A percentile compares a stretch with the other conserved stretches of the same genome.
phyloP scores from a whole-genome alignment of 352 stramenopile genomes.

The Phytophthora pluvialis region DNA sequence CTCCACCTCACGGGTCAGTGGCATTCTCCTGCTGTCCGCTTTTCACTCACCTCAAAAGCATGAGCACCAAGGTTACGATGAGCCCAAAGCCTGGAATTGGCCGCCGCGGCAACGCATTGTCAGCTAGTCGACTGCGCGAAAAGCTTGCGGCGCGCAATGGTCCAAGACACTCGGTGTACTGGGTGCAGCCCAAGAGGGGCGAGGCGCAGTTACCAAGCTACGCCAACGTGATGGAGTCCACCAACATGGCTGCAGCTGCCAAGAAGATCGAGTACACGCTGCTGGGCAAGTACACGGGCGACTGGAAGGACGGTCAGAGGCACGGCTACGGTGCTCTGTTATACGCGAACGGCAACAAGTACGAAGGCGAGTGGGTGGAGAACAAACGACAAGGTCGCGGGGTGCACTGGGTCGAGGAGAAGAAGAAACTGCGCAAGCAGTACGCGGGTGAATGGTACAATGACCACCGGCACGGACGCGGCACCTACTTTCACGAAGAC shows the following conservation, averaged over 20 bases:
- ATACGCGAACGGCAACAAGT: conserved; percentile 92
- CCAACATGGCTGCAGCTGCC: conserved; percentile 43
- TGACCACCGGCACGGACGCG: conserved; percentile 77
- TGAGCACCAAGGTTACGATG: conserved; percentile 26
- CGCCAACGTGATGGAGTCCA: conserved; percentile 43
- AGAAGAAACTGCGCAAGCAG: conserved; percentile 78
- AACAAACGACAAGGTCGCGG: conserved; percentile 84
- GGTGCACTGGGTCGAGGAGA: conserved; percentile 84
- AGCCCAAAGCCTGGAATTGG: conserved; percentile 8
- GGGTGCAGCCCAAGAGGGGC: conserved; percentile 61
- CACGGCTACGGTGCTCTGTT: conserved; percentile 92
- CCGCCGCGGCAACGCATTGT: conserved; percentile 30
- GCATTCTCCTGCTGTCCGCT: not conserved
- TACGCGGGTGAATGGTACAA: conserved; percentile 84
- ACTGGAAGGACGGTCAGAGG: conserved; percentile 94
- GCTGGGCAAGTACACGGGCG: conserved; percentile 90
- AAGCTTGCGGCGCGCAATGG: conserved; percentile 69
- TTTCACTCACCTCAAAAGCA: not conserved
- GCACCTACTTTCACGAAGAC: conserved; percentile 86
- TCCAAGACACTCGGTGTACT: conserved; percentile 81
- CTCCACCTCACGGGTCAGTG: conserved; percentile 7
- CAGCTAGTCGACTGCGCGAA: conserved; percentile 57
- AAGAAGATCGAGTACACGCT: conserved; percentile 68
- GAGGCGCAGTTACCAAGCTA: conserved; percentile 39
- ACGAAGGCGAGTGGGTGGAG: conserved; percentile 87